Evolutionary conservation across 805 yeast species (phyloP), one percentile per base, ranked within the genome.

Genomic region (Candida pini): DNA sequence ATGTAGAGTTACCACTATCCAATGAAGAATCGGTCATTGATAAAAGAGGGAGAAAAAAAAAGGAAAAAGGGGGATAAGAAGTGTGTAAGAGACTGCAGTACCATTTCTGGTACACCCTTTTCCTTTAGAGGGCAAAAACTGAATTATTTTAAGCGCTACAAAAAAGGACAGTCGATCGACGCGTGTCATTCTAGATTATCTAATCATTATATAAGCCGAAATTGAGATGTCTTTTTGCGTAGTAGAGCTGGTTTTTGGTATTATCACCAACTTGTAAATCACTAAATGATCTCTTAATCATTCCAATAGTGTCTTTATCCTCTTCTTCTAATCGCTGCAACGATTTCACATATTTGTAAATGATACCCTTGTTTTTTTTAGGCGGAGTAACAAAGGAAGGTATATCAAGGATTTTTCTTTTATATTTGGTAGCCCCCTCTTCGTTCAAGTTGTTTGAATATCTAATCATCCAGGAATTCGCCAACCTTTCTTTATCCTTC

Each of bases 361-460:
- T 40, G 13, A 41, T 33, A 5, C 6, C 19, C 21, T 41, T 33
- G 21, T 45, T 28, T 12, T 18, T 32, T 23, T 48, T 48, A 3
- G 53, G 53, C 4, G 53, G 53, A 4, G 53, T 49, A 22, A 47
- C 39, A 23, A 36, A 49, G 6, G 51, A 49, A 9, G 53, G 53
- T 12, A 48, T 30, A 7, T 35, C 36, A 2, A 30, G 16, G n/a
- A n/a, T n/a, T 15, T 27, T 30, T 9, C 16, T 15, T n/a, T 17
- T 28, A 17, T 19, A 20, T 15, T 15, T 10, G 9, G 12, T 7
- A 5, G 19, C 15, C n/a, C 24, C 28, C 6, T 17, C 14, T 15
- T 16, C 24, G 19, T 17, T 20, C 9, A 14, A 15, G 12, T 13
- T 18, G 14, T 9, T 13, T 13, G 24, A 16, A 8, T 41, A 35